A percentile compares a stretch with the other conserved stretches of the same genome.
Evolutionary conservation across 768 basidiomycete genomes (phyloP).

Genomic region (Kwoniella bestiolae): DNA sequence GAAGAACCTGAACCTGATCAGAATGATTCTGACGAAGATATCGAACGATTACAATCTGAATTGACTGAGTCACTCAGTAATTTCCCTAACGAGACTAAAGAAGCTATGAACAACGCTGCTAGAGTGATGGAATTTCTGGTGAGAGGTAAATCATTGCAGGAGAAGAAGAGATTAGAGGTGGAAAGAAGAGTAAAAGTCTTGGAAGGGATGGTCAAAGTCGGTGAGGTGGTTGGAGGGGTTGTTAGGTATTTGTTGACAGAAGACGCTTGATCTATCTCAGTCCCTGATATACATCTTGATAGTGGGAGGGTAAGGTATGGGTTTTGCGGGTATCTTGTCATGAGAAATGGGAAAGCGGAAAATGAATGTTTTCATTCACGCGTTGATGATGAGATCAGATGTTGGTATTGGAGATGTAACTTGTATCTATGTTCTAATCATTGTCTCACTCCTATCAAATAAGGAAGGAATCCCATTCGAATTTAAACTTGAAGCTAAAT

Average conservation of each 20-base stretch:
- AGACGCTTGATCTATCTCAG: neutral
- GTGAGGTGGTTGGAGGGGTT: conserved; percentile 47
- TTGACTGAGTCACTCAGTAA: conserved; percentile 26
- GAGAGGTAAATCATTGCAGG: conserved; percentile 45
- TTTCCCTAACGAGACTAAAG: conserved; percentile 43
- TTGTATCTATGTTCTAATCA: neutral
- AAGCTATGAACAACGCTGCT: conserved; percentile 35
- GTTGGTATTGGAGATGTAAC: neutral
- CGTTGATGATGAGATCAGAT: neutral
- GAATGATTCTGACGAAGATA: conserved; percentile 12
- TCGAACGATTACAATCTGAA: conserved; percentile 29
- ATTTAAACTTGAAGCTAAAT: too few relatives aligned
- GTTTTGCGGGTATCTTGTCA: neutral
- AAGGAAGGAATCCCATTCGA: too few relatives aligned
- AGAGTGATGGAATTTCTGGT: conserved; percentile 43
- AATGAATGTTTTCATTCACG: neutral
- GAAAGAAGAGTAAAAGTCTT: conserved; percentile 49
- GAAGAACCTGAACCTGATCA: conserved; percentile 36
- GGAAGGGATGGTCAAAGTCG: conserved; percentile 51
- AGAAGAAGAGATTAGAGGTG: conserved; percentile 47
- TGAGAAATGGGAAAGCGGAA: too few relatives aligned
- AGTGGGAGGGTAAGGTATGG: neutral
- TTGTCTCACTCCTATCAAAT: too few relatives aligned
- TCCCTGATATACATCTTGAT: neutral
- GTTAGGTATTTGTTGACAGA: conserved; percentile 50